Percentiles rank a stretch among this genome's conserved stretches.
Evolutionary conservation across 169 alveolate genomes (phyloP).

Genomic region (Neospora caninum): DNA sequence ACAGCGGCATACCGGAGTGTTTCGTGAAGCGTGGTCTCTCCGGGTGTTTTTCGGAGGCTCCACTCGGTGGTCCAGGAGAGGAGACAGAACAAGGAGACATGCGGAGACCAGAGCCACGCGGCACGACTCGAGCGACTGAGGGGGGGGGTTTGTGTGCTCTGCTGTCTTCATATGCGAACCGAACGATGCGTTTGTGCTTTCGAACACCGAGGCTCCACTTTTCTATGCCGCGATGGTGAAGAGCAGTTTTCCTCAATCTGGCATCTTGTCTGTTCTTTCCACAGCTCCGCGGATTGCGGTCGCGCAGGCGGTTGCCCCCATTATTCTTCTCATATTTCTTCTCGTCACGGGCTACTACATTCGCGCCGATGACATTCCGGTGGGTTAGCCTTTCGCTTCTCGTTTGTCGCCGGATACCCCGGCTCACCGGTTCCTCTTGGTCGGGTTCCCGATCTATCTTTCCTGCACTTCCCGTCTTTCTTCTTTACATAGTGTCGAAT

Average conservation of each 20-base stretch:
- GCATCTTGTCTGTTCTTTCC: background rate
- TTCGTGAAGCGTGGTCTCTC: too few relatives aligned
- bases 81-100: too few relatives aligned
- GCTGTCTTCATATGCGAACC: background rate
- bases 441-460: background rate
- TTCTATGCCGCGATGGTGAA: background rate
- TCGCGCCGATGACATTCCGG: constrained; percentile 60
- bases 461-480: too few relatives aligned
- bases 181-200: too few relatives aligned
- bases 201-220: too few relatives aligned
- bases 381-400: background rate
- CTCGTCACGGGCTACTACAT: constrained; percentile 61
- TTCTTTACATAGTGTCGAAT: background rate
- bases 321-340: constrained; percentile 36
- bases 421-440: too few relatives aligned
- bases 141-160: background rate
- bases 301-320: constrained; percentile 56
- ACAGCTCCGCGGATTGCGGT: constrained; percentile 58
- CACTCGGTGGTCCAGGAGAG: too few relatives aligned
- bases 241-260: too few relatives aligned
- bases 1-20: too few relatives aligned
- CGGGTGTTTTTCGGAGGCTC: too few relatives aligned
- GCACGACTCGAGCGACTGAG: background rate
- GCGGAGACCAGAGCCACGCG: too few relatives aligned
- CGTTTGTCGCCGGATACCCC: background rate